Evolutionary conservation across 441 rosid genomes (phyloP).

Genomic region (Gossypium davidsonii): DNA sequence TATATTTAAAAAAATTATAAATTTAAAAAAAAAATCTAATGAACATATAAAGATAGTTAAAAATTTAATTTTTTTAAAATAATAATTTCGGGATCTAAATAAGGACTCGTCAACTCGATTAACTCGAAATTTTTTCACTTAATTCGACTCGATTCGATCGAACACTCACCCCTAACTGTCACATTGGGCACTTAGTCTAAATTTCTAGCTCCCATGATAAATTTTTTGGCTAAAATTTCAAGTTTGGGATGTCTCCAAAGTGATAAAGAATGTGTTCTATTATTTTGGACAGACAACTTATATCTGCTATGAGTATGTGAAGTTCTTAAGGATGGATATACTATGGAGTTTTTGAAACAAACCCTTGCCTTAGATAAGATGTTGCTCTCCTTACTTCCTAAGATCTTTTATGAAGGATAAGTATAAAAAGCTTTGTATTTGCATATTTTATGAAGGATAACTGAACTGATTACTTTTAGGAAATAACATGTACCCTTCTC

Average conservation of each 20-base stretch:
- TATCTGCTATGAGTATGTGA: neutral
- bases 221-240: neutral
- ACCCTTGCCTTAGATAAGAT: neutral
- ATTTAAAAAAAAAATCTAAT: too few species aligned
- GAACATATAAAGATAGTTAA: too few species aligned
- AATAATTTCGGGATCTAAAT: too few species aligned
- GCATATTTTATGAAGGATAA: conserved; percentile 1
- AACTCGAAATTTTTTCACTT: too few species aligned
- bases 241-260: neutral
- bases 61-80: too few species aligned
- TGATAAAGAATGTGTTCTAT: neutral
- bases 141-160: too few species aligned
- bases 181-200: neutral
- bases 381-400: neutral
- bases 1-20: too few species aligned
- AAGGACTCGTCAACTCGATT: too few species aligned
- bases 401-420: neutral
- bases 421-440: neutral
- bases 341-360: neutral
- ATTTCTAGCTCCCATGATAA: neutral
- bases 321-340: neutral
- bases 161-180: neutral
- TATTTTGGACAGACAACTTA: neutral
- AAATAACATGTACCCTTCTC: neutral
- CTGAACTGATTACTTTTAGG: neutral